Evolutionary conservation across 352 stramenopile genomes (phyloP).

Genomic region (Globisporangium paddicum): DNA sequence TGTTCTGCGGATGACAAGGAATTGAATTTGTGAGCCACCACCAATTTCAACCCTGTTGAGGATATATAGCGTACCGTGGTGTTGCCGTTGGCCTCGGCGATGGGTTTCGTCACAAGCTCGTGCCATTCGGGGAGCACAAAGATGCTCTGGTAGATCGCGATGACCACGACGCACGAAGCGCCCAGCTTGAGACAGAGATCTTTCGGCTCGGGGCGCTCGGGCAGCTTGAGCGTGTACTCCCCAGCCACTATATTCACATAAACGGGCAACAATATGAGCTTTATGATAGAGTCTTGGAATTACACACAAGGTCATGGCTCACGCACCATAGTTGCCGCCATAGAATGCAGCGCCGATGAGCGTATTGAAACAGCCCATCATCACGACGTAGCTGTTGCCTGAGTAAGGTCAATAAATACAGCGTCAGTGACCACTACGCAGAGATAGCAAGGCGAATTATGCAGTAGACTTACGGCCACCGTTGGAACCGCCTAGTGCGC

Average conservation of each 20-base stretch:
- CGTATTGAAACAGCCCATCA: conserved; percentile 85
- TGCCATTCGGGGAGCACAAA: conserved; percentile 80
- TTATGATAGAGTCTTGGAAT: neutral
- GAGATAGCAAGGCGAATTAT: too few species aligned
- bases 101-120: conserved; percentile 66
- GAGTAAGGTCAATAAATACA: neutral
- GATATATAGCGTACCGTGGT: conserved; percentile 23
- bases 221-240: conserved; percentile 79
- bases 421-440: neutral
- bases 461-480: conserved; percentile 34
- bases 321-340: conserved; percentile 71
- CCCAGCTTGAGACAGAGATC: conserved; percentile 82
- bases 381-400: conserved; percentile 59
- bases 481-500: conserved; percentile 63
- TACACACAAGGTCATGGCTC: neutral
- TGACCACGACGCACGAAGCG: conserved; percentile 60
- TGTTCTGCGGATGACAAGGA: conserved; percentile 18
- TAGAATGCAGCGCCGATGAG: conserved; percentile 80
- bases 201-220: conserved; percentile 62
- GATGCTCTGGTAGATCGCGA: conserved; percentile 73
- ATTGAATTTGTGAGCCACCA: conserved; percentile 4
- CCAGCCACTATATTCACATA: conserved; percentile 39
- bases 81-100: conserved; percentile 68
- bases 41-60: neutral
- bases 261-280: neutral